Percentiles rank a stretch among this genome's conserved stretches.
Evolutionary conservation across 2,329 filamentous ascomycete genomes (phyloP).

Genomic region (Chaetomiaceae sp.): DNA sequence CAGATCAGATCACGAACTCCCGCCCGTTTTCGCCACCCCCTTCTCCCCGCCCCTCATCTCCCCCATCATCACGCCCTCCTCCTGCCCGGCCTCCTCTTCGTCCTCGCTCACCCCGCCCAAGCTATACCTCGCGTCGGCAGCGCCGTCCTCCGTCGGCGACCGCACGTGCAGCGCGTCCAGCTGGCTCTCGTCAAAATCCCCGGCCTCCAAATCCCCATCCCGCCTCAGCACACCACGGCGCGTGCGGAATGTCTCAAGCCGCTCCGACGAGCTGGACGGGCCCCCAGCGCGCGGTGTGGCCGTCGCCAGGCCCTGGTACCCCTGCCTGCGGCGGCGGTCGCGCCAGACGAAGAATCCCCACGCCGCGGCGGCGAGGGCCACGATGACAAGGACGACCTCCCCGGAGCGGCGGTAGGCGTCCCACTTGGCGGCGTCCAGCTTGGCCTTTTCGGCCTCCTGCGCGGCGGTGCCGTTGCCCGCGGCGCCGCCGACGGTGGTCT

Average conservation of each 20-base stretch:
- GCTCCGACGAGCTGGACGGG: conserved; percentile 10
- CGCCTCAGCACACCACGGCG: no score
- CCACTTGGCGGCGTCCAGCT: conserved; percentile 79
- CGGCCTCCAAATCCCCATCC: conserved; percentile 52
- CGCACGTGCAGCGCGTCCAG: conserved; percentile 54
- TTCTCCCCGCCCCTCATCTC: conserved; percentile 8
- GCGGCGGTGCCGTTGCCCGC: conserved; percentile 50
- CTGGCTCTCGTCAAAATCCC: conserved; percentile 60
- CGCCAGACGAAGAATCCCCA: conserved; percentile 72
- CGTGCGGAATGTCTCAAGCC: conserved; percentile 44
- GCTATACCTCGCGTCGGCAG: conserved; percentile 48
- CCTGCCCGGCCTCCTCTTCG: conserved; percentile 24
- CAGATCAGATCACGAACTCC: background rate
- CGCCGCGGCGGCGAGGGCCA: conserved; percentile 62
- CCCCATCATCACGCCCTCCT: conserved; percentile 12
- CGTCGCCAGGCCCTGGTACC: conserved; percentile 48
- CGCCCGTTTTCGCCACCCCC: background rate
- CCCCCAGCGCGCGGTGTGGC: conserved; percentile 23
- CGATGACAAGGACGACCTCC: conserved; percentile 76
- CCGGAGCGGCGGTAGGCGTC: conserved; percentile 82
- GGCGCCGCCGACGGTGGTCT: conserved; percentile 70
- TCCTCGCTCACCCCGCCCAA: conserved; percentile 50
- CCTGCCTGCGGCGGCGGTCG: conserved; percentile 48
- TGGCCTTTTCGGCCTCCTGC: conserved; percentile 63
- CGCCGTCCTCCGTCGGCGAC: conserved; percentile 38